phyloP scores from a whole-genome alignment of 352 stramenopile genomes.

The Phytophthora sansomeana region DNA sequence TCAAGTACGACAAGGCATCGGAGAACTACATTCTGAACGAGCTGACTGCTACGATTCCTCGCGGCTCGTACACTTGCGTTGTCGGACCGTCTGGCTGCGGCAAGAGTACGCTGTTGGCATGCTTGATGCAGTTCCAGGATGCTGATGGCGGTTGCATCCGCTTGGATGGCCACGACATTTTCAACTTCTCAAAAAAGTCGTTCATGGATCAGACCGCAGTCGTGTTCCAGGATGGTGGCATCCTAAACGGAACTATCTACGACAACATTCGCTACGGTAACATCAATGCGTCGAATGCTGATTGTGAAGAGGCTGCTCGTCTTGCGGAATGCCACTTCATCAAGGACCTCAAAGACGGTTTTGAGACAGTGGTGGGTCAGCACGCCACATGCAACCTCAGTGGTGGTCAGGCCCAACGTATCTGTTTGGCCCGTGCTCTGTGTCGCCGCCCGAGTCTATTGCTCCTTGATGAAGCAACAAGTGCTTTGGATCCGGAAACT shows the following conservation, averaged over 20 bases:
- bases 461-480: conserved; percentile 88
- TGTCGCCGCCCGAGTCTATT: conserved; percentile 83
- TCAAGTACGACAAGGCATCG: conserved; percentile 88
- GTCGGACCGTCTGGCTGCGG: conserved; percentile 86
- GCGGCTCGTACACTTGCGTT: conserved; percentile 87
- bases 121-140: conserved; percentile 91
- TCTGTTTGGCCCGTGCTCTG: conserved; percentile 84
- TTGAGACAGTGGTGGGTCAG: conserved; percentile 85
- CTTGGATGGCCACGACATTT: conserved; percentile 84
- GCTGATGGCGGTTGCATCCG: conserved; percentile 83
- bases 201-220: conserved; percentile 90
- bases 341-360: conserved; percentile 80
- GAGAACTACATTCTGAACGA: conserved; percentile 88
- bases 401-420: conserved; percentile 87
- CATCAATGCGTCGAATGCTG: conserved; percentile 66
- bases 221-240: conserved; percentile 89
- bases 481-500: conserved; percentile 86
- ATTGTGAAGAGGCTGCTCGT: conserved; percentile 84
- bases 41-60: conserved; percentile 69
- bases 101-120: conserved; percentile 89
- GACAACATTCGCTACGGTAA: conserved; percentile 92
- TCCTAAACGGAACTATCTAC: conserved; percentile 89
- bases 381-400: conserved; percentile 89
- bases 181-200: conserved; percentile 88
- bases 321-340: conserved; percentile 90